Base-by-base conservation (phyloP, 768 basidiomycete genomes). In the Russula olivacea region DNA sequence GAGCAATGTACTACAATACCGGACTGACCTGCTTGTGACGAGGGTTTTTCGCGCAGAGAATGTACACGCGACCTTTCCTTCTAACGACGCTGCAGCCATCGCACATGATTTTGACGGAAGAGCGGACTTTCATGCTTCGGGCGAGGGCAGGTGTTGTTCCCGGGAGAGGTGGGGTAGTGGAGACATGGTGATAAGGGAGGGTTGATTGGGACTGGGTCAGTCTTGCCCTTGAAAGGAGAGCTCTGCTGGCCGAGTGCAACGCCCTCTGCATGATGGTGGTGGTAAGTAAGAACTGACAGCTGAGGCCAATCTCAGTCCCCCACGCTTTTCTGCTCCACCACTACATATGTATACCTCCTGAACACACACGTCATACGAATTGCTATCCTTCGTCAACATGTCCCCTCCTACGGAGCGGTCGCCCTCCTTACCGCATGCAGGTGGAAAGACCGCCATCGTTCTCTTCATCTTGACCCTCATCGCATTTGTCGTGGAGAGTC, bases 121-220 rank as follows among this genome's bases (percentile, higher is more conserved):
- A 89, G 66, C 96, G 85, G 63, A 98, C 94, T 79, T 99, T 99
- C 91, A 97, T 95, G 52, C 93, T 93, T 68, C 89, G 77, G n/a
- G 80, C 73, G 23, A 83, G 71, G 19, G 48, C 54, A n/a, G 54
- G 61, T 8, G 73, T 65, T 11, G 79, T 79, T 47, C 72, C 68
- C 38, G 71, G 61, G 36, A 69, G 40, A n/a, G 62, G 54, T 4
- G 56, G 19, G 5, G 66, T 47, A 64, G 69, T 48, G 72, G 74
- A 21, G 72, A 58, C 58, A 69, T 75, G 65, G 48, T 75, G 59
- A 61, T 76, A 75, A 76, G 63, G 61, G 68, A 70, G 47, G 38
- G 28, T 58, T 61, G 65, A 25, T 49, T 21, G 38, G 63, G 68
- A n/a, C 50, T 55, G 65, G 32, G 69, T 77, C 74, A 67, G 66